phyloP scores from a whole-genome alignment of 2,329 filamentous ascomycete species.

The Arthrobotrys entomopaga region DNA sequence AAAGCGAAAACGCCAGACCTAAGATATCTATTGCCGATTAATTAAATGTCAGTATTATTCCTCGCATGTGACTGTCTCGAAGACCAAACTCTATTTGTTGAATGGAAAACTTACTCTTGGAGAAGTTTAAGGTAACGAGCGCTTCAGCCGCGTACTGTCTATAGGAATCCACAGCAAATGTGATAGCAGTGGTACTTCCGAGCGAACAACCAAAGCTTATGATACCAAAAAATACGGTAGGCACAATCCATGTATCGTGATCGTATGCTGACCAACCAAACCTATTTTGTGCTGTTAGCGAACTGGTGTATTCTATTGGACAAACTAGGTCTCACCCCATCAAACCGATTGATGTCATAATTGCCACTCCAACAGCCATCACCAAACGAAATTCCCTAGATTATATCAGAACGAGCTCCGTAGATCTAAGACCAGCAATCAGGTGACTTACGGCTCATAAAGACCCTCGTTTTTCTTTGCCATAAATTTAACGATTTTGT shows the following conservation, averaged over 20 bases:
- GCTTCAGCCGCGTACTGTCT: constrained; percentile 93
- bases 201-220: constrained; percentile 92
- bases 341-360: constrained; percentile 83
- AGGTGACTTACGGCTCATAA: constrained; percentile 75
- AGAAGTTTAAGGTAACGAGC: constrained; percentile 91
- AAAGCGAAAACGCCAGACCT: constrained; percentile 86
- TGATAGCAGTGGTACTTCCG: constrained; percentile 89
- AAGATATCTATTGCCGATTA: constrained; percentile 76
- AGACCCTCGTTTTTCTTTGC: constrained; percentile 86
- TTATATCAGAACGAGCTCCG: not conserved
- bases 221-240: constrained; percentile 90
- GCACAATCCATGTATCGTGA: constrained; percentile 84
- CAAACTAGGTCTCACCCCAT: constrained; percentile 70
- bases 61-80: too few relatives aligned
- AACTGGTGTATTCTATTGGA: not conserved
- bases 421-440: not conserved
- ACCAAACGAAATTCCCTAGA: constrained; percentile 79
- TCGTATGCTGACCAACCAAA: constrained; percentile 91
- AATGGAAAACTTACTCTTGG: constrained; percentile 73
- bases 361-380: constrained; percentile 82
- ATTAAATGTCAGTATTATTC: constrained; percentile 32
- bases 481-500: constrained; percentile 84
- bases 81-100: too few relatives aligned
- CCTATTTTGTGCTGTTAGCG: constrained; percentile 13
- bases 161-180: constrained; percentile 93